Conservation (phyloP, 495 filamentous ascomycete species). For the Hapsidospora chrysogenum region DNA sequence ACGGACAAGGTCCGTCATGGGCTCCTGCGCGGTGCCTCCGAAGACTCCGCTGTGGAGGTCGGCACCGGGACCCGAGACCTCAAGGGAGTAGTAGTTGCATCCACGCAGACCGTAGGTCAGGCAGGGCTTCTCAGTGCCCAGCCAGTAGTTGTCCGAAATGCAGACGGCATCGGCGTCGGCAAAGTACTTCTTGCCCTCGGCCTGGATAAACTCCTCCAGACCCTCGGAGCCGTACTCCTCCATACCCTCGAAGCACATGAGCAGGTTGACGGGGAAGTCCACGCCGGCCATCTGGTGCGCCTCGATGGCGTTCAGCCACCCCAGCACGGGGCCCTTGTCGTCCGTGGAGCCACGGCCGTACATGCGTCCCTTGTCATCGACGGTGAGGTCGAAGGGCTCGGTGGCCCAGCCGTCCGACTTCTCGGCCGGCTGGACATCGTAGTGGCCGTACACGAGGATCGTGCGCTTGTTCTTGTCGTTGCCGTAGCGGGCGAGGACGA, state of each 20-base stretch:
- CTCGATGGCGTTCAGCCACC: constrained; percentile 96
- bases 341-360: constrained; percentile 90
- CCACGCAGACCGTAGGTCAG: constrained; percentile 96
- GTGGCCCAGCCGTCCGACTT: constrained; percentile 94
- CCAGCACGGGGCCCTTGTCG: constrained; percentile 94
- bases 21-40: constrained; percentile 87
- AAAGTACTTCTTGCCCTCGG: constrained; percentile 81
- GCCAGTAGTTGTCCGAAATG: constrained; percentile 99
- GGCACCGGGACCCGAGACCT: constrained; percentile 73
- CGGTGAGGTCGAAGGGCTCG: constrained; percentile 79
- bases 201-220: constrained; percentile 82
- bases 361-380: constrained; percentile 85
- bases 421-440: constrained; percentile 93
- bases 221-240: constrained; percentile 98
- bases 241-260: constrained; percentile 99
- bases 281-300: constrained; percentile 88
- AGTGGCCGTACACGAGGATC: constrained; percentile 94
- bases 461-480: constrained; percentile 81
- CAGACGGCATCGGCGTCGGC: constrained; percentile 90
- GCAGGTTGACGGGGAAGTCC: constrained; percentile 90
- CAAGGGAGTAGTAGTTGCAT: constrained; percentile 88
- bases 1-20: constrained; percentile 88
- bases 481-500: constrained; percentile 82
- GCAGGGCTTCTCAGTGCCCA: constrained; percentile 94
- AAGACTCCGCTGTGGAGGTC: constrained; percentile 96